Conservation (phyloP, 2,329 filamentous ascomycete genomes). For the Leptographium wingfieldii region DNA sequence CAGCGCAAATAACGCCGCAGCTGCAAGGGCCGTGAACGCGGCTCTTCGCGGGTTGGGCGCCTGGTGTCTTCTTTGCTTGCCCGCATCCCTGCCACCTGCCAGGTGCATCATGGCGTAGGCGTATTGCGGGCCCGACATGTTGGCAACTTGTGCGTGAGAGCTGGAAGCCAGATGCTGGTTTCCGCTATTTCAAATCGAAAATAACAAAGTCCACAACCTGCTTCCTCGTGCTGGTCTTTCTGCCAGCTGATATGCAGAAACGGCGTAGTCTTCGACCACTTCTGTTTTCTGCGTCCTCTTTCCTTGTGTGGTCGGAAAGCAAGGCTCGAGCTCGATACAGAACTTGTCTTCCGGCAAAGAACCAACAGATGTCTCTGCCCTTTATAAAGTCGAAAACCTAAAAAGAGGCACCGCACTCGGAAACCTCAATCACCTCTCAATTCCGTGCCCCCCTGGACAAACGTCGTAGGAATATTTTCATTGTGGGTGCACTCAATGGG, state of each 20-base stretch:
- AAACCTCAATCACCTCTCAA: neutral
- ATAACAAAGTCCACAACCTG: neutral
- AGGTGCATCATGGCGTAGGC: neutral
- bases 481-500: neutral
- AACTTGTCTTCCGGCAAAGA: neutral
- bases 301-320: neutral
- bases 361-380: neutral
- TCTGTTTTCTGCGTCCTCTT: neutral
- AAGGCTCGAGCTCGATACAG: neutral
- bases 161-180: neutral
- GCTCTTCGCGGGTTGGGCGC: slow-evolving; percentile 13
- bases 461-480: neutral
- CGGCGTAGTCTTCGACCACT: too few relatives aligned
- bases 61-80: neutral
- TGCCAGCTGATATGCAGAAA: neutral
- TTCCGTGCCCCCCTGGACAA: neutral
- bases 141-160: neutral
- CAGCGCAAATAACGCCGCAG: slow-evolving; percentile 22
- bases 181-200: neutral
- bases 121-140: neutral
- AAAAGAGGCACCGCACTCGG: neutral
- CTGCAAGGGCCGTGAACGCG: slow-evolving; percentile 16
- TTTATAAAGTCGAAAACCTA: neutral
- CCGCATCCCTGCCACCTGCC: neutral
- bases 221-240: neutral